phyloP scores from a whole-genome alignment of 768 basidiomycete genomes.

The Lactarius hatsudake region DNA sequence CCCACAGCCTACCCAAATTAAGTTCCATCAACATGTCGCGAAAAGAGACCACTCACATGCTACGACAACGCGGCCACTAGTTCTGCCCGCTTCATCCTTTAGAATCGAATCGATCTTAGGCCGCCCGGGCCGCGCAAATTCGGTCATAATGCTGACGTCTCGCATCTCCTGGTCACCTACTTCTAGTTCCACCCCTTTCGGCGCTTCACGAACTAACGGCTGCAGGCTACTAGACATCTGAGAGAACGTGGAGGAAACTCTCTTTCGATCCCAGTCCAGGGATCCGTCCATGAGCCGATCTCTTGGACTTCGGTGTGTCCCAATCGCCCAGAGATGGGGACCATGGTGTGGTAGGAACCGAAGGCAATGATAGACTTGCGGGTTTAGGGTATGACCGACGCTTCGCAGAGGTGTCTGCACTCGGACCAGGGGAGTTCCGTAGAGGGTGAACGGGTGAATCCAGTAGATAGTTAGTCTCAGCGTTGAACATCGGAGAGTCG shows the following conservation, averaged over 20 bases:
- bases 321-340: neutral
- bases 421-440: neutral
- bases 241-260: constrained; percentile 1
- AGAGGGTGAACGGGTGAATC: neutral
- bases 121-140: constrained; percentile 62
- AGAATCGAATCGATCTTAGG: constrained; percentile 63
- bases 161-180: constrained; percentile 56
- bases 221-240: constrained; percentile 29
- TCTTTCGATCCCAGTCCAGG: constrained; percentile 10
- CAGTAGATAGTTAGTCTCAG: neutral
- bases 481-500: neutral
- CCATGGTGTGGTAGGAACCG: too few species aligned
- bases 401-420: neutral
- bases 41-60: constrained; percentile 41
- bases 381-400: neutral
- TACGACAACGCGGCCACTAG: constrained; percentile 58
- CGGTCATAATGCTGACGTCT: constrained; percentile 58
- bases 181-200: constrained; percentile 40
- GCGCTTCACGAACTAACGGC: constrained; percentile 31
- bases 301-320: neutral
- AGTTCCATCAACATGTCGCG: neutral
- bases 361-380: neutral
- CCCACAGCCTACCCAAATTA: constrained; percentile 57
- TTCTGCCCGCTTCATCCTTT: constrained; percentile 57
- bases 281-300: neutral